Evolutionary conservation across 495 filamentous ascomycete species (phyloP).

Genomic region (Apiosordaria backusii): DNA sequence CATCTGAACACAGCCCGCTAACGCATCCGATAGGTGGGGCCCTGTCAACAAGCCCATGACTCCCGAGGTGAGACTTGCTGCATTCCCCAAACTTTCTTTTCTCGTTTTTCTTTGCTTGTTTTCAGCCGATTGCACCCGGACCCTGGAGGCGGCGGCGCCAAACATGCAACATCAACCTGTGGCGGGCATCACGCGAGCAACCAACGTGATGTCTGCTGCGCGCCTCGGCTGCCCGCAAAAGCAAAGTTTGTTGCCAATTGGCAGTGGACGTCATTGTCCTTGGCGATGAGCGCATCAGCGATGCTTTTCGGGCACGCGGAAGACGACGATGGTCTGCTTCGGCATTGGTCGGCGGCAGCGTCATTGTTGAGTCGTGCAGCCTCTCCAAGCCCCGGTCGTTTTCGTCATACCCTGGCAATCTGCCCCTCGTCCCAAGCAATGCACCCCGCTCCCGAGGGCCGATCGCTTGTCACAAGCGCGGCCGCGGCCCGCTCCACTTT

Average conservation of each 20-base stretch:
- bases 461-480: constrained; percentile 19
- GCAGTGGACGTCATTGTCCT: constrained; percentile 22
- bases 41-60: constrained; percentile 99
- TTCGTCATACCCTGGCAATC: constrained; percentile 28
- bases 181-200: constrained; percentile 19
- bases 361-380: constrained; percentile 21
- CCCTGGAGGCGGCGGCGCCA: constrained; percentile 4
- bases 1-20: constrained; percentile 6
- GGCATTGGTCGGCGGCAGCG: constrained; percentile 16
- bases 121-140: constrained; percentile 4
- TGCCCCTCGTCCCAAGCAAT: constrained; percentile 24
- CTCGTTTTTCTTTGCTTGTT: neutral
- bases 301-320: constrained; percentile 13
- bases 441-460: constrained; percentile 38
- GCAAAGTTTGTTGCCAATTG: constrained; percentile 15
- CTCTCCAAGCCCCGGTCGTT: constrained; percentile 22
- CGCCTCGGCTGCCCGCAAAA: neutral
- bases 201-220: constrained; percentile 4
- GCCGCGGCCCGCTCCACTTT: too few species aligned
- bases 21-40: constrained; percentile 43
- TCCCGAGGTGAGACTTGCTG: constrained; percentile 73
- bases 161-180: neutral
- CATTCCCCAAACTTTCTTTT: constrained; percentile 12
- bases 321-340: constrained; percentile 6
- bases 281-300: constrained; percentile 12